phyloP scores from a whole-genome alignment of 352 stramenopile genomes.

The Phytophthora pluvialis region DNA sequence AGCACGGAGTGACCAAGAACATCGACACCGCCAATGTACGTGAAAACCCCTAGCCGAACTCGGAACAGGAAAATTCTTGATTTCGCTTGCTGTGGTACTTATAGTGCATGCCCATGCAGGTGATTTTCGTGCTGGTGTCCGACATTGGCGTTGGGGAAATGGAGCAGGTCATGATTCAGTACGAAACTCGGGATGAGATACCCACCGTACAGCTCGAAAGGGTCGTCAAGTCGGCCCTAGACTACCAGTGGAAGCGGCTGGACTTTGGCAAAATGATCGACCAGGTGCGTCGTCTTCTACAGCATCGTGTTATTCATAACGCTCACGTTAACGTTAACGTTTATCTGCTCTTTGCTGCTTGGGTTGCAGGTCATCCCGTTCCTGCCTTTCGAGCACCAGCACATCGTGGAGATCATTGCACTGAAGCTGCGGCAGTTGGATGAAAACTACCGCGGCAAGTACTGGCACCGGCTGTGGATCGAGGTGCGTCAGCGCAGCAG shows the following conservation, averaged over 20 bases:
- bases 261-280: constrained; percentile 92
- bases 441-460: constrained; percentile 71
- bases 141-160: constrained; percentile 89
- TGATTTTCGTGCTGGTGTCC: constrained; percentile 90
- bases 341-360: neutral
- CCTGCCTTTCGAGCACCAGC: constrained; percentile 83
- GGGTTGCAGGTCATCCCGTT: constrained; percentile 81
- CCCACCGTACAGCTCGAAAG: constrained; percentile 66
- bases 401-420: constrained; percentile 83
- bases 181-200: constrained; percentile 74
- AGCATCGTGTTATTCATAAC: neutral
- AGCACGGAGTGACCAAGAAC: constrained; percentile 63
- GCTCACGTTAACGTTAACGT: neutral
- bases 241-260: constrained; percentile 88
- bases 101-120: constrained; percentile 39
- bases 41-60: neutral
- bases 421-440: constrained; percentile 84
- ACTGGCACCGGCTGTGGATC: constrained; percentile 81
- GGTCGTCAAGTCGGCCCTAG: constrained; percentile 78
- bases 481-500: constrained; percentile 43
- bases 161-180: constrained; percentile 86
- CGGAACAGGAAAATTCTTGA: neutral
- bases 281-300: constrained; percentile 42
- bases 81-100: constrained; percentile 18
- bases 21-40: constrained; percentile 79